These are phyloP conservation scores for Aspergillus fijiensis DNA, from an alignment of 2,329 filamentous ascomycete species.

Conservation along the genomic window DNA sequence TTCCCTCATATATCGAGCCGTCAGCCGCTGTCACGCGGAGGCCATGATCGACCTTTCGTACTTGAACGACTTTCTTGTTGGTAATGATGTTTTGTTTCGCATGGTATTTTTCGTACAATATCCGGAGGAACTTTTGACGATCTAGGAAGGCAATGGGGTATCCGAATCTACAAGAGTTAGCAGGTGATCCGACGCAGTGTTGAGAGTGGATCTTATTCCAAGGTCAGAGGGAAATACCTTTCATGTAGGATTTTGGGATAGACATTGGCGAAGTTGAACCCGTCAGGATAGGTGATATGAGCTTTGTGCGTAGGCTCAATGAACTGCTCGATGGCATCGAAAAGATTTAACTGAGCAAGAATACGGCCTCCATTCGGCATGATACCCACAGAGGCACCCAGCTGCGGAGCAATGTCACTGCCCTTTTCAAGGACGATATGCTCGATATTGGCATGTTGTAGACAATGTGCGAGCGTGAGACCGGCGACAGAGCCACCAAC, in stretches of 20 bases:
- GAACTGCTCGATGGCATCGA: conserved; percentile 13
- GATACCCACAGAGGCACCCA: conserved; percentile 21
- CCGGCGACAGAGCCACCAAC: conserved; percentile 53
- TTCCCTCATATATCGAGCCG: conserved; percentile 34
- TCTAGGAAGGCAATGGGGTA: conserved; percentile 18
- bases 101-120: conserved; percentile 21
- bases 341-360: conserved; percentile 19
- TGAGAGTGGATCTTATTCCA: too few relatives aligned
- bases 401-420: conserved; percentile 12
- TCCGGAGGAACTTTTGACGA: conserved; percentile 24
- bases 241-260: conserved; percentile 13
- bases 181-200: not conserved
- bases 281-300: conserved; percentile 14
- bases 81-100: conserved; percentile 34
- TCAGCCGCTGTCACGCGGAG: conserved; percentile 35
- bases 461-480: conserved; percentile 47
- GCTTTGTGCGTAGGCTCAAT: conserved; percentile 17
- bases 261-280: conserved; percentile 6
- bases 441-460: conserved; percentile 48
- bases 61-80: conserved; percentile 27
- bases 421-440: conserved; percentile 45
- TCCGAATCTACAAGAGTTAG: conserved; percentile 16
- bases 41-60: conserved; percentile 25
- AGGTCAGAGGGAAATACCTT: conserved; percentile 4
- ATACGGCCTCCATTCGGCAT: conserved; percentile 22